phyloP scores from a whole-genome alignment of 2,329 filamentous ascomycete genomes.

The Claviceps sp. region DNA sequence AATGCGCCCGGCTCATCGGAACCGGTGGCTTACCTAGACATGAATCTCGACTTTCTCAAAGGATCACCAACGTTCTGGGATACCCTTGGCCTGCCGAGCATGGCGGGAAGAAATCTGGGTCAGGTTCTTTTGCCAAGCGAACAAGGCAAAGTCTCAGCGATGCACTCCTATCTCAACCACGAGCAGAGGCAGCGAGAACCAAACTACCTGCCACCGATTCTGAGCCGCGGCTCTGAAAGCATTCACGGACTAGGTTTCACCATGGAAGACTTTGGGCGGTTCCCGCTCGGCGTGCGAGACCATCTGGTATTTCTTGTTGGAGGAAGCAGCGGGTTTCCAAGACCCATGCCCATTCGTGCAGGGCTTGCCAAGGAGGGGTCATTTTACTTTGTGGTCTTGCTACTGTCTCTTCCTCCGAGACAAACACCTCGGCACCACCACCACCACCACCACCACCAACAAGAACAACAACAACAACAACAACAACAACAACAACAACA shows the following conservation, averaged over 20 bases:
- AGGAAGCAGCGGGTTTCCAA: constrained; percentile 35
- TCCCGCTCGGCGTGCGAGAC: constrained; percentile 39
- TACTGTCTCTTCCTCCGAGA: constrained; percentile 25
- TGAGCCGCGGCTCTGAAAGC: constrained; percentile 39
- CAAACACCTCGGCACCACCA: constrained; percentile 24
- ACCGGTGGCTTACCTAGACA: constrained; percentile 43
- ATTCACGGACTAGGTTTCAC: constrained; percentile 42
- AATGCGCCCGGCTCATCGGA: constrained; percentile 27
- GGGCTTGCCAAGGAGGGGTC: constrained; percentile 47
- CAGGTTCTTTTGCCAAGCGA: constrained; percentile 41
- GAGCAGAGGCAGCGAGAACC: constrained; percentile 46
- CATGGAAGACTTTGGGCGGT: constrained; percentile 37
- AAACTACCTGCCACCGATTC: constrained; percentile 52
- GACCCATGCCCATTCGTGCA: constrained; percentile 36
- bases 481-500: too few relatives aligned
- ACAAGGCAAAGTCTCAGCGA: constrained; percentile 33
- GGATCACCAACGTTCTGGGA: constrained; percentile 43
- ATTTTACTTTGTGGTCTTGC: constrained; percentile 47
- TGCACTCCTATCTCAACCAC: constrained; percentile 40
- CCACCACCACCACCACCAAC: constrained; percentile 2
- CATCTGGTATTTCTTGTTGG: constrained; percentile 37
- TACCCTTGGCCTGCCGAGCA: constrained; percentile 33
- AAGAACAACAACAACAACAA: too few relatives aligned
- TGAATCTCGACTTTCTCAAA: constrained; percentile 44
- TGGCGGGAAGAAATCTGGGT: constrained; percentile 36